Base-by-base conservation (phyloP, 1,139 yeast genomes). In the Protomyces macrosporus region DNA sequence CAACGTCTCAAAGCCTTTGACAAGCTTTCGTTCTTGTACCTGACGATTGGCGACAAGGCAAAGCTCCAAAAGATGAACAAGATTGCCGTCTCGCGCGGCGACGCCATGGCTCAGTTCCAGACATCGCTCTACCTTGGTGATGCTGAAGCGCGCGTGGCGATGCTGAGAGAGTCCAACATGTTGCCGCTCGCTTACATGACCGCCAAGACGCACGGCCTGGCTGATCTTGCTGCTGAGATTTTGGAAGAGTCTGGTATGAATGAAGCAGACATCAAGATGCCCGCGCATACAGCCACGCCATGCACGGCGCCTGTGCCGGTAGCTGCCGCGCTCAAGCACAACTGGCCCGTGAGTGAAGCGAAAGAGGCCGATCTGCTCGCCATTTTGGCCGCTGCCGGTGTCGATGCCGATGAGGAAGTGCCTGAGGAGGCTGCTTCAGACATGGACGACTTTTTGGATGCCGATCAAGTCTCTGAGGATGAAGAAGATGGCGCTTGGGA, bases 141-240 rank as follows among this genome's bases (percentile, higher is more conserved):
- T 67, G 80, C 86, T 45, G 85, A 86, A 72, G 84, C 86, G 73
- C 85, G 97, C 74, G 84, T 93, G 57, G 82, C 84, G 70, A 83
- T 88, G 39, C 85, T 88, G 72, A 82, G 87, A 63, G 84, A 87
- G 70, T 84, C 88, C 65, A 97, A 97, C 35, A 81, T 91, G 77
- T 77, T 82, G 64, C 93, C 98, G 6, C 82, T 95, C 71, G 98
- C 98, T 0, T 95, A 90, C 74, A 88, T 97, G 35, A 82, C 91
- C 68, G 98, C 98, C 35, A 89, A 88, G 75, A 81, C 95, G 42
- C 88, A 87, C 70, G 97, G 97, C 4, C 82, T 90, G 69, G 82
- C 80, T 51, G 91, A 85, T 51, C 78, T 86, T 66, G 96, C 96
- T 36, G 81, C 82, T 55, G 81, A 84, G 58, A 87, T 89, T 65